Conservation (phyloP, 306 rosid species). For the Sphenostylis stenocarpa region DNA sequence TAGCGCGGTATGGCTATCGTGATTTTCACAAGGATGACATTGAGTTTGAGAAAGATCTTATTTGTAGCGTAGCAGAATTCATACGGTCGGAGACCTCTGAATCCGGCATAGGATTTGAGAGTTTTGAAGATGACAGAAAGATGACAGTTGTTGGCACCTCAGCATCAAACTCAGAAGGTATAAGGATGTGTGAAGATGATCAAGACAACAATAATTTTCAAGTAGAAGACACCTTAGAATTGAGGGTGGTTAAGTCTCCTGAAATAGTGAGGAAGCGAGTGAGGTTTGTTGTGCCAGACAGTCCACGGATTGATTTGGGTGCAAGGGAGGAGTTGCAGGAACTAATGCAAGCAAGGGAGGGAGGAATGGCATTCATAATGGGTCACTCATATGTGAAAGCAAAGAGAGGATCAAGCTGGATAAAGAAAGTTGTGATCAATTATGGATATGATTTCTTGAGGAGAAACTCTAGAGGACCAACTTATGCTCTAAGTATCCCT, state of each 20-base stretch:
- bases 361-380: conserved; percentile 93
- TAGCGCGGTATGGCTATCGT: conserved; percentile 91
- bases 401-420: conserved; percentile 88
- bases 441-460: conserved; percentile 88
- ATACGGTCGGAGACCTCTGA: conserved; percentile 65
- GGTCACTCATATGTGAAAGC: conserved; percentile 93
- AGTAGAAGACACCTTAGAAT: conserved; percentile 52
- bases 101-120: conserved; percentile 36
- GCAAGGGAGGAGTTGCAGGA: conserved; percentile 70
- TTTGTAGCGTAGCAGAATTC: conserved; percentile 86
- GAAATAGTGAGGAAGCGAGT: conserved; percentile 65
- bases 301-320: conserved; percentile 59
- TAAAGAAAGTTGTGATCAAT: conserved; percentile 76
- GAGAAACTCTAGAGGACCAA: conserved; percentile 90
- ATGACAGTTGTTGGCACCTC: conserved; percentile 92
- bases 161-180: conserved; percentile 60
- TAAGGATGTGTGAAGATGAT: conserved; percentile 63
- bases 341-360: conserved; percentile 93
- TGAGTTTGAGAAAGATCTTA: conserved; percentile 85
- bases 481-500: conserved; percentile 80
- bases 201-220: conserved; percentile 33
- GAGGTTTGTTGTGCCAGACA: conserved; percentile 75
- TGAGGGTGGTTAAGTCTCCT: conserved; percentile 63
- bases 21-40: conserved; percentile 83
- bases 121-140: conserved; percentile 54